These are phyloP conservation scores for Ceratorhiza oryzae-sativae DNA, from an alignment of 1,284 basidiomycete species.

Conservation along the genomic window DNA sequence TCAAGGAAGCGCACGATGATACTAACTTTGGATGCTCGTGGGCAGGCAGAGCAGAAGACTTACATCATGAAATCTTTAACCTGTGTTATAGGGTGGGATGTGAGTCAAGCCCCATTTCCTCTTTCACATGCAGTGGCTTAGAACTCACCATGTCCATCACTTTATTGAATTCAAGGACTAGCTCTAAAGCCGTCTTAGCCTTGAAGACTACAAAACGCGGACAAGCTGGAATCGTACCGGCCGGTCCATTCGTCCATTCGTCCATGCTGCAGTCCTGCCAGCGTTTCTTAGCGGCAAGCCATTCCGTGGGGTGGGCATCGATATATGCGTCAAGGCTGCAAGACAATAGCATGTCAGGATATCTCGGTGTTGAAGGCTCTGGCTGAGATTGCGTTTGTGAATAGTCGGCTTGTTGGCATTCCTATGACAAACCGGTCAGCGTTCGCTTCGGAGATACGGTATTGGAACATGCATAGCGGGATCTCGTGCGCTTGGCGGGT, in stretches of 20 bases:
- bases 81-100: not conserved
- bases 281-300: conserved; percentile 22
- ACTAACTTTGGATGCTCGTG: not conserved
- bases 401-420: not conserved
- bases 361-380: not conserved
- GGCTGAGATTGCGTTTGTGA: not conserved
- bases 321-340: conserved; percentile 21
- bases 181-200: not conserved
- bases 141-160: conserved; percentile 31
- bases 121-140: not conserved
- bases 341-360: not conserved
- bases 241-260: conserved; percentile 24
- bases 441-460: not conserved
- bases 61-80: conserved; percentile 33
- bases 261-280: conserved; percentile 28
- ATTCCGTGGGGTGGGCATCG: conserved; percentile 7
- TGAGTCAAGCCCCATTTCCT: not conserved
- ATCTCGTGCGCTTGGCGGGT: not conserved
- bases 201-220: not conserved
- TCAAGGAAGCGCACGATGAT: not conserved
- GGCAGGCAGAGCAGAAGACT: not conserved
- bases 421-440: not conserved
- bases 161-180: conserved; percentile 6
- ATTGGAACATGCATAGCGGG: not conserved
- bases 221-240: not conserved